A percentile compares a stretch with the other conserved stretches of the same genome.
Evolutionary conservation across 2,329 filamentous ascomycete genomes (phyloP).

Genomic region (Stenocarpella maydis): DNA sequence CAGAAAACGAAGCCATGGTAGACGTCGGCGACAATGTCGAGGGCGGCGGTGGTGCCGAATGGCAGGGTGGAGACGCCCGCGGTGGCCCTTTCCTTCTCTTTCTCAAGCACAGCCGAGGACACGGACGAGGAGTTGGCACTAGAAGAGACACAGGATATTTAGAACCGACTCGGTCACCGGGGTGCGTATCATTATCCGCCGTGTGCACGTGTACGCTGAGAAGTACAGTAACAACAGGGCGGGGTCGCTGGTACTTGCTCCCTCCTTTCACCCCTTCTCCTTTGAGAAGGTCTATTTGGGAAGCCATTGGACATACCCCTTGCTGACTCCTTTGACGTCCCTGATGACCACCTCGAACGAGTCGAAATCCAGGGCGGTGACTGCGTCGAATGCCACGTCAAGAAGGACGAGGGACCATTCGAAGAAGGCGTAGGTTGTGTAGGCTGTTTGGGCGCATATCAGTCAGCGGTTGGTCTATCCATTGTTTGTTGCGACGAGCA

Average conservation of each 20-base stretch:
- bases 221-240: conserved; percentile 29
- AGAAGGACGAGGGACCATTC: conserved; percentile 96
- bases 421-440: conserved; percentile 97
- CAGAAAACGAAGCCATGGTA: conserved; percentile 97
- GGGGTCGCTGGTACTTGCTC: conserved; percentile 25
- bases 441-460: conserved; percentile 66
- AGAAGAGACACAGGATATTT: conserved; percentile 45
- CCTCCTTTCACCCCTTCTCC: background rate
- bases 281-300: conserved; percentile 71
- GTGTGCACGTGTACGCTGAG: conserved; percentile 35
- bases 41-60: conserved; percentile 76
- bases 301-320: conserved; percentile 99
- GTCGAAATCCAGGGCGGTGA: conserved; percentile 91
- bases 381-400: conserved; percentile 95
- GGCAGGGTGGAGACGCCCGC: conserved; percentile 73
- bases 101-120: conserved; percentile 66
- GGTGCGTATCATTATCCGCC: conserved; percentile 15
- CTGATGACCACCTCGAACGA: conserved; percentile 87
- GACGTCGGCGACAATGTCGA: conserved; percentile 86
- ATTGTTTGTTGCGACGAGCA: too few relatives aligned
- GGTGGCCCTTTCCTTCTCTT: conserved; percentile 80
- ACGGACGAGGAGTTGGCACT: conserved; percentile 59
- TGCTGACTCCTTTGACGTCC: conserved; percentile 88
- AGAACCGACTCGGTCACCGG: conserved; percentile 44
- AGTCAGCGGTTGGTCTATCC: background rate